Percentiles rank a stretch among this genome's conserved stretches.
phyloP scores from a whole-genome alignment of 306 rosid species.

The Trifolium pratense region DNA sequence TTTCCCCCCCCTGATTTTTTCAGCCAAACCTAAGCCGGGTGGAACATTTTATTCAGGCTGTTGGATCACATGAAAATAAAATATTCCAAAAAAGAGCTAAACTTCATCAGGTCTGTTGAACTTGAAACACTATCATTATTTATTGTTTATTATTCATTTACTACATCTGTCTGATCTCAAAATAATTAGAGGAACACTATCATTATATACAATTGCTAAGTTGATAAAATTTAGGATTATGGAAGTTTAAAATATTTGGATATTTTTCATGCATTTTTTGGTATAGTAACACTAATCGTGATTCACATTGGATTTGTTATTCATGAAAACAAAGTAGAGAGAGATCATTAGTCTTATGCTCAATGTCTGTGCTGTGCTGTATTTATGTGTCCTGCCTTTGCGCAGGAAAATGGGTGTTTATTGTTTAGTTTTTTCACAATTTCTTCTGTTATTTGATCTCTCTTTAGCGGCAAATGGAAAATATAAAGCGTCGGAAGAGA shows the following conservation, averaged over 20 bases:
- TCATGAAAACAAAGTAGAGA: no score
- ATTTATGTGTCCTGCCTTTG: neutral
- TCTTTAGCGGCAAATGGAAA: constrained; percentile 77
- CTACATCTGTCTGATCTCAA: neutral
- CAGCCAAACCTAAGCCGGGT: constrained; percentile 81
- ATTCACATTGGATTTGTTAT: neutral
- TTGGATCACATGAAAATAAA: constrained; percentile 81
- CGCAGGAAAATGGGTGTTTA: constrained; percentile 2
- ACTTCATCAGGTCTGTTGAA: constrained; percentile 72
- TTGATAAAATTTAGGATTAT: constrained; percentile 1
- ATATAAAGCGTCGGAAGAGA: constrained; percentile 82
- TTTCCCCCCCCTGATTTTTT: constrained; percentile 20
- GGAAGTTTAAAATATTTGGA: constrained; percentile 11
- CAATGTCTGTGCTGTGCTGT: neutral
- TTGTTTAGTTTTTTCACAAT: neutral
- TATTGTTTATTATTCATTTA: neutral
- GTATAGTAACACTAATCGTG: neutral
- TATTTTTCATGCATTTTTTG: constrained; percentile 20
- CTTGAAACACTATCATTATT: constrained; percentile 1
- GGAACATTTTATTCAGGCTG: constrained; percentile 90
- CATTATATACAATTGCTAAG: neutral
- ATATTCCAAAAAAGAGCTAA: constrained; percentile 93
- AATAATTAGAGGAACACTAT: neutral
- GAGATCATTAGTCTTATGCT: constrained; percentile 7
- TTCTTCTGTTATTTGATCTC: constrained; percentile 16